Evolutionary conservation across 2,329 filamentous ascomycete genomes (phyloP).

Genomic region (Aureobasidium sp.): DNA sequence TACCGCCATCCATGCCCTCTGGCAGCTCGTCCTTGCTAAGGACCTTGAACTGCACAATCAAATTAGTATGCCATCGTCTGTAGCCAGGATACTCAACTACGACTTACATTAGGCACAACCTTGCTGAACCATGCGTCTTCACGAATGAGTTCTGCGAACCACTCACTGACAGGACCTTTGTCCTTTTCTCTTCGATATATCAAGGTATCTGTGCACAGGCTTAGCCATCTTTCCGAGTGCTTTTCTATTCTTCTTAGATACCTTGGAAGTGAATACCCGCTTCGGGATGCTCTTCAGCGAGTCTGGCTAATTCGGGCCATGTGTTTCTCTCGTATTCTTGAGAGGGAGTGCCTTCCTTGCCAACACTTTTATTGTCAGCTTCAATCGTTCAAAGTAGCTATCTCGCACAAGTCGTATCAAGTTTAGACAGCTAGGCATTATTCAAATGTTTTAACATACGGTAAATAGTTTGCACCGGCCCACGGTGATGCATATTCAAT

Average conservation of each 20-base stretch:
- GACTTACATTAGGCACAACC: conserved; percentile 57
- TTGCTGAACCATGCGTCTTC: conserved; percentile 66
- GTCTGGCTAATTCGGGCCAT: conserved; percentile 35
- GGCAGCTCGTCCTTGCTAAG: conserved; percentile 39
- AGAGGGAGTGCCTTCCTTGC: conserved; percentile 30
- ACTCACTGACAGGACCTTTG: conserved; percentile 43
- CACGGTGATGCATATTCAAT: conserved; percentile 85
- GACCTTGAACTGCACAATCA: conserved; percentile 23
- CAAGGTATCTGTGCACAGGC: conserved; percentile 33
- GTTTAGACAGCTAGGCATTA: background rate
- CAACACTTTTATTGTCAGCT: conserved; percentile 24
- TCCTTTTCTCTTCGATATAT: conserved; percentile 58
- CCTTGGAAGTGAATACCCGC: conserved; percentile 71
- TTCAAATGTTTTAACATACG: conserved; percentile 23
- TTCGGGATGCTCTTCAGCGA: conserved; percentile 57
- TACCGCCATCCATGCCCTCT: conserved; percentile 60
- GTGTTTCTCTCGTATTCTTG: conserved; percentile 35
- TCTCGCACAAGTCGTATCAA: background rate
- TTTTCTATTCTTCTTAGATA: background rate
- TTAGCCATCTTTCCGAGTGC: background rate
- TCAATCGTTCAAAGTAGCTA: background rate
- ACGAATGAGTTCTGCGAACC: conserved; percentile 57
- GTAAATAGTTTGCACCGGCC: conserved; percentile 75
- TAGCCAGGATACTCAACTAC: background rate
- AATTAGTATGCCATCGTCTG: background rate